phyloP scores from a whole-genome alignment of 176 grass and related monocot species.

The Aegilops umbellulata region DNA sequence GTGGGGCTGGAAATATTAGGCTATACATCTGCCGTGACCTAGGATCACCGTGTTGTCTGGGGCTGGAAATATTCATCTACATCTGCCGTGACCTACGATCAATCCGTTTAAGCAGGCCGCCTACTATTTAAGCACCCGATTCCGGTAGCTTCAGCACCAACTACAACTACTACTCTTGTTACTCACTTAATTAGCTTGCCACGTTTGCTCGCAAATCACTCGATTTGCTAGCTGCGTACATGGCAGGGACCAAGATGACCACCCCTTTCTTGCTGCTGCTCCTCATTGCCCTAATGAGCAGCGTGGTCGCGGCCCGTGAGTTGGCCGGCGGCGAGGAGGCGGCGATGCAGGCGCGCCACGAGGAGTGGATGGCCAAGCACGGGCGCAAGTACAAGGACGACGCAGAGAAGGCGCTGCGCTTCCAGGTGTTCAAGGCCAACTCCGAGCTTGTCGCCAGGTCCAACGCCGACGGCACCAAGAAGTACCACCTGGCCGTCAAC shows the following conservation, averaged over 20 bases:
- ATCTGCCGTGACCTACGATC: too few species aligned
- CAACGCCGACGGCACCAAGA: too few species aligned
- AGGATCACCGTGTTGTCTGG: too few species aligned
- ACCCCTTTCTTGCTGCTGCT: not conserved
- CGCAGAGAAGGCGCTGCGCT: slow-evolving; percentile 32
- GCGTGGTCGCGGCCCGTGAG: not conserved
- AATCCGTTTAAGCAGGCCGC: too few species aligned
- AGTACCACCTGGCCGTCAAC: too few species aligned
- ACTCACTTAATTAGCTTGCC: not conserved
- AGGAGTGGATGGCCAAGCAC: slow-evolving; percentile 42
- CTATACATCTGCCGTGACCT: too few species aligned
- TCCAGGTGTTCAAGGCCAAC: slow-evolving; percentile 48
- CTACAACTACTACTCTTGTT: too few species aligned
- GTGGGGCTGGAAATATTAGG: too few species aligned
- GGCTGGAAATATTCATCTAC: too few species aligned
- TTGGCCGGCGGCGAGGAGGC: not conserved
- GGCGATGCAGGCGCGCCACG: not conserved
- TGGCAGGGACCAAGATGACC: not conserved
- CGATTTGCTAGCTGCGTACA: not conserved
- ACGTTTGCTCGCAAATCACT: not conserved
- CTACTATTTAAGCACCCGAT: too few species aligned
- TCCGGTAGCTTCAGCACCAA: not conserved
- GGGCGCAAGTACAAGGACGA: slow-evolving; percentile 36
- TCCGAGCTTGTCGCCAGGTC: too few species aligned
- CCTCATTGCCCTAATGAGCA: not conserved